Evolutionary conservation across 2,329 filamentous ascomycete genomes (phyloP).

Genomic region (Monosporascus sp.): DNA sequence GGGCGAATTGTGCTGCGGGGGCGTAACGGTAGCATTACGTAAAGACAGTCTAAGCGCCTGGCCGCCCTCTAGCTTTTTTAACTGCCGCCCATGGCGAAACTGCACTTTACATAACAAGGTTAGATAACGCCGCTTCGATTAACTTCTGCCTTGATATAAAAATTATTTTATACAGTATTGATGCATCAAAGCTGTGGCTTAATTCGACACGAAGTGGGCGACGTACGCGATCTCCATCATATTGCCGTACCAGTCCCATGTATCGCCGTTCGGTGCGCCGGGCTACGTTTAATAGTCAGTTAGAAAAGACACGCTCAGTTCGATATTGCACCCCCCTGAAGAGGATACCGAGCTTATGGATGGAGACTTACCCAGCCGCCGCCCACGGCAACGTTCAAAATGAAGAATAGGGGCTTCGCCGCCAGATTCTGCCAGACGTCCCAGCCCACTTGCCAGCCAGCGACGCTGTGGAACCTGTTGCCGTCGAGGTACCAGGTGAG

Average conservation of each 20-base stretch:
- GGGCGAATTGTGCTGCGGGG: no score
- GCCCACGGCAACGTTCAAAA: conserved; percentile 44
- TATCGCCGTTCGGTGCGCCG: conserved; percentile 40
- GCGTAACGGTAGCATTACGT: no score
- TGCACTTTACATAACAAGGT: no score
- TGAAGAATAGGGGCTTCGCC: conserved; percentile 37
- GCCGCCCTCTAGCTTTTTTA: no score
- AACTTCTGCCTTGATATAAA: no score
- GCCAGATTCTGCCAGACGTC: conserved; percentile 39
- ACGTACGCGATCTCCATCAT: conserved; percentile 50
- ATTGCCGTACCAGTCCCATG: conserved; percentile 38
- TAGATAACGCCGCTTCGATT: no score
- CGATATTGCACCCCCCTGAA: neutral
- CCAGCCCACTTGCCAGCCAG: conserved; percentile 35
- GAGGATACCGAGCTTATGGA: no score
- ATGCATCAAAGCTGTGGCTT: neutral
- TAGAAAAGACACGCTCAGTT: neutral
- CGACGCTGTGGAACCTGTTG: conserved; percentile 35
- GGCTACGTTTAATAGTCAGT: conserved; percentile 25
- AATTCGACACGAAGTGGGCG: conserved; percentile 27
- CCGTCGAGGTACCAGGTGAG: conserved; percentile 47
- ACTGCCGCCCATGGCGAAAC: no score
- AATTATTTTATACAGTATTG: no score
- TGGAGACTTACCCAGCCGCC: conserved; percentile 25
- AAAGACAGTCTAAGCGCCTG: no score